These are phyloP conservation scores for Spiraea crenata DNA, from an alignment of 331 rosid genomes.

Conservation along the genomic window DNA sequence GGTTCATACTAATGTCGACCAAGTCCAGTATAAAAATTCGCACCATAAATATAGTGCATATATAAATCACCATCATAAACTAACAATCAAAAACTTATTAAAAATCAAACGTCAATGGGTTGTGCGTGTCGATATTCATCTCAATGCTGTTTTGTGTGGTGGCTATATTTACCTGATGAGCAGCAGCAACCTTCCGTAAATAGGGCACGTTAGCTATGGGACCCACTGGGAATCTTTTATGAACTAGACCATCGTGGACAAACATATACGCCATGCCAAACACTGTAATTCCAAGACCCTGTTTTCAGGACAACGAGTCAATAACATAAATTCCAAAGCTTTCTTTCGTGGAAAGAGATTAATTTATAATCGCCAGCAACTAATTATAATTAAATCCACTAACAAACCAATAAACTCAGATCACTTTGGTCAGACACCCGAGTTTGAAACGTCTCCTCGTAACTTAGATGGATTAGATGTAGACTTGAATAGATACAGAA, in stretches of 20 bases:
- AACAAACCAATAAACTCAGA: constrained; percentile 22
- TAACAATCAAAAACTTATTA: no score
- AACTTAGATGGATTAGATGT: no score
- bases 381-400: constrained; percentile 32
- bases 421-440: background rate
- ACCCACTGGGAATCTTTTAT: constrained; percentile 93
- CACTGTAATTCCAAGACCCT: constrained; percentile 98
- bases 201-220: constrained; percentile 99
- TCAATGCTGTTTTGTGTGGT: no score
- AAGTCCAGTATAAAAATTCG: no score
- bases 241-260: constrained; percentile 95
- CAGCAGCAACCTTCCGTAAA: constrained; percentile 84
- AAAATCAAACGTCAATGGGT: no score
- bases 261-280: constrained; percentile 99
- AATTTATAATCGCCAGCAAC: constrained; percentile 21
- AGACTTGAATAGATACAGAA: background rate
- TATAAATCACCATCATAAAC: no score
- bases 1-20: no score
- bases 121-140: no score
- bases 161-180: constrained; percentile 59
- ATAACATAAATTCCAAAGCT: background rate
- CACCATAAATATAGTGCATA: no score
- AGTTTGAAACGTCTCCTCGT: no score
- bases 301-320: constrained; percentile 24
- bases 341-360: constrained; percentile 10